Evolutionary conservation across 2,329 filamentous ascomycete species (phyloP).

Genomic region (Pseudogymnoascus pannorum): DNA sequence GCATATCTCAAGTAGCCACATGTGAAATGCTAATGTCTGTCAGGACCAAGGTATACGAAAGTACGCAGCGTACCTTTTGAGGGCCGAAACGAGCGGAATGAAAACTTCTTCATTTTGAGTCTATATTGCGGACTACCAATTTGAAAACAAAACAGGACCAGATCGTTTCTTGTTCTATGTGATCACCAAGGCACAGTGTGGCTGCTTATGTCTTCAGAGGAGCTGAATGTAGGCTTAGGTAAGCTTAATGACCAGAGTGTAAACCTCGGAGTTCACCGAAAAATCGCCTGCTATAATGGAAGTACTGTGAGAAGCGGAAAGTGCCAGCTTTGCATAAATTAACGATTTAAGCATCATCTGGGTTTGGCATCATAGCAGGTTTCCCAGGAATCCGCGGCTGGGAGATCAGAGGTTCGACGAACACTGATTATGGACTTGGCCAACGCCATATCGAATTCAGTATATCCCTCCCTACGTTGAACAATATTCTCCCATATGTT

Average conservation of each 20-base stretch:
- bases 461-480: background rate
- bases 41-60: background rate
- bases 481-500: background rate
- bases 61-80: background rate
- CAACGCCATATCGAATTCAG: conserved; percentile 1
- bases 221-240: background rate
- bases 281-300: background rate
- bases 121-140: background rate
- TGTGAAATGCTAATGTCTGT: background rate
- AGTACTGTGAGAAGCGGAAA: background rate
- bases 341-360: background rate
- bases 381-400: background rate
- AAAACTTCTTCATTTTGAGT: conserved; percentile 5
- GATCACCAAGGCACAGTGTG: background rate
- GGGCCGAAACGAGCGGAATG: background rate
- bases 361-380: background rate
- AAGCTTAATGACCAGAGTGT: background rate
- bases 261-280: background rate
- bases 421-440: background rate
- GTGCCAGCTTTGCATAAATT: background rate
- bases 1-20: background rate
- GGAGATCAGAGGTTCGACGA: background rate
- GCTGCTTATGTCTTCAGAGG: background rate
- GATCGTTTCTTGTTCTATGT: background rate
- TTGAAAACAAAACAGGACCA: background rate